Conservation (phyloP, 306 rosid genomes). For the Ormosia semicastrata region DNA sequence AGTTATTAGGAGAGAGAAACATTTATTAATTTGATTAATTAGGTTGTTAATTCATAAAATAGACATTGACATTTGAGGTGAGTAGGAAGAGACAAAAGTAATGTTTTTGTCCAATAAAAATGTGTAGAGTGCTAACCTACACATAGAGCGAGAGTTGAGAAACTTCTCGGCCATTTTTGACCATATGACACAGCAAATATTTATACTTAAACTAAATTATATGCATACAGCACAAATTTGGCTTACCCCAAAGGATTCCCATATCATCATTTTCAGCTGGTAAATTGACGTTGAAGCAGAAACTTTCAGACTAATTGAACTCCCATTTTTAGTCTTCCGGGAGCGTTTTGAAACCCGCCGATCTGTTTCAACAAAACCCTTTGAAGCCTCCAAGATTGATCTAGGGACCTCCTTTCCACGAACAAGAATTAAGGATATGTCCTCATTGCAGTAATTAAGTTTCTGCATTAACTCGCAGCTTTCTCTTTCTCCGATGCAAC, state of each 20-base stretch:
- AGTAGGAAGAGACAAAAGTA: no score
- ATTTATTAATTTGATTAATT: no score
- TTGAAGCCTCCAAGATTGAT: conserved; percentile 63
- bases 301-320: conserved; percentile 56
- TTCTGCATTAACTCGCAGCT: conserved; percentile 70
- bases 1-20: no score
- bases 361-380: conserved; percentile 57
- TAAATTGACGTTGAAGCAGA: conserved; percentile 70
- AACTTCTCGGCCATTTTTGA: no score
- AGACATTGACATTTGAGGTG: no score
- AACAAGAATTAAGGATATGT: conserved; percentile 52
- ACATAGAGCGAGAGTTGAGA: no score
- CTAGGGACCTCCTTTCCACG: conserved; percentile 82
- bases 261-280: conserved; percentile 84
- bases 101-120: no score
- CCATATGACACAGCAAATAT: neutral
- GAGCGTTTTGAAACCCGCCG: conserved; percentile 77
- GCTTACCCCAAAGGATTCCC: conserved; percentile 83
- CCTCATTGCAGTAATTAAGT: conserved; percentile 61
- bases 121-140: no score
- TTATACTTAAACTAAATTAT: neutral
- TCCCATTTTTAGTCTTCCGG: conserved; percentile 60
- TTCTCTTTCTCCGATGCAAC: conserved; percentile 69
- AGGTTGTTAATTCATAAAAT: no score
- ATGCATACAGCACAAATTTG: neutral